These are phyloP conservation scores for Asclepias syriaca DNA, from an alignment of 257 asterid species.

Conservation along the genomic window DNA sequence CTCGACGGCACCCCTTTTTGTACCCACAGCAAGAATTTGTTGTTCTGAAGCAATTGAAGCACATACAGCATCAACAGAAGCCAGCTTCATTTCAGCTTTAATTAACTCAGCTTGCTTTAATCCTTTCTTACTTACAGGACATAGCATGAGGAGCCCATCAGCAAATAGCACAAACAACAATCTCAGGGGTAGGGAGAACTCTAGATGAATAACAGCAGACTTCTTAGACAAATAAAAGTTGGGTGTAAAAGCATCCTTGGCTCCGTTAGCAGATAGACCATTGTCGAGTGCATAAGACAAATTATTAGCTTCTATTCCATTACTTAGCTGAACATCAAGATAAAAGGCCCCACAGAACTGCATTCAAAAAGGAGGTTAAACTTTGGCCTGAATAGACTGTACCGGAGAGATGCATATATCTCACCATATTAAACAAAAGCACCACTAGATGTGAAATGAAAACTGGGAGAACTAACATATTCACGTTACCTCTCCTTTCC, in stretches of 20 bases:
- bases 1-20: conserved; percentile 77
- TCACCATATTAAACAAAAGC: neutral
- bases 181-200: conserved; percentile 55
- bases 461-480: neutral
- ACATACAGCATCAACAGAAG: conserved; percentile 78
- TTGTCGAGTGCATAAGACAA: conserved; percentile 48
- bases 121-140: conserved; percentile 92
- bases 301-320: conserved; percentile 39
- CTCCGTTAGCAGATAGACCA: conserved; percentile 50
- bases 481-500: conserved; percentile 97
- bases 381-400: neutral
- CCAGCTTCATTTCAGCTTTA: conserved; percentile 61
- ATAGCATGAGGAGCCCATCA: conserved; percentile 69
- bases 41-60: conserved; percentile 88
- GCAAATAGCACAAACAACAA: conserved; percentile 69
- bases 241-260: conserved; percentile 34
- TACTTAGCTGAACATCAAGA: conserved; percentile 40
- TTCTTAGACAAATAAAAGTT: conserved; percentile 31
- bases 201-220: conserved; percentile 69
- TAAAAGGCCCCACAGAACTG: conserved; percentile 83
- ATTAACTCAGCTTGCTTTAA: conserved; percentile 61
- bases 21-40: conserved; percentile 96
- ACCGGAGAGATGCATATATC: neutral
- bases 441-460: neutral
- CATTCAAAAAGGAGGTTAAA: conserved; percentile 15